phyloP scores from a whole-genome alignment of 2,329 filamentous ascomycete genomes.

The Nemania sp. region DNA sequence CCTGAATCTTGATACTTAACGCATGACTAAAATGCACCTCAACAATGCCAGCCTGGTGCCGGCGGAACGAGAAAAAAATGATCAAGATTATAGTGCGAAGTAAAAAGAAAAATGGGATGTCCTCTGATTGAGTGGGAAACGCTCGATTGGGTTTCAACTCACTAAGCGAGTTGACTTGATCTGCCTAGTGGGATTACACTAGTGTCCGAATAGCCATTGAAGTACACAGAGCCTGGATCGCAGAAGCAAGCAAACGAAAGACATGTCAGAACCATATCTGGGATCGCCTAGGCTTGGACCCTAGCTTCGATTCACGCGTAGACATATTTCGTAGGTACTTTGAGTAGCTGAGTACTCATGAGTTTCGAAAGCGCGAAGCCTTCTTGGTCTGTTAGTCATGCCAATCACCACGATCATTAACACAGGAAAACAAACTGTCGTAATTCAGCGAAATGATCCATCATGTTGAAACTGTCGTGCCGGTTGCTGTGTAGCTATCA shows the following conservation, averaged over 20 bases:
- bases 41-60: background rate
- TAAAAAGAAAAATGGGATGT: background rate
- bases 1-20: too few relatives aligned
- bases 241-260: constrained; percentile 31
- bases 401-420: background rate
- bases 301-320: background rate
- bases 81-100: background rate
- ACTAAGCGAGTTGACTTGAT: background rate
- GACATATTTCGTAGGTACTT: background rate
- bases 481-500: constrained; percentile 50
- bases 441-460: constrained; percentile 44
- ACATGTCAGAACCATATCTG: constrained; percentile 30
- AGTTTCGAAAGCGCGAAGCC: background rate
- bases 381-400: too few relatives aligned
- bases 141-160: background rate
- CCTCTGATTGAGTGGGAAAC: too few relatives aligned
- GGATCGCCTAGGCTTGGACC: constrained; percentile 4
- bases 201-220: background rate
- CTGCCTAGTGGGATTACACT: background rate
- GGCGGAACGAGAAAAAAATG: background rate
- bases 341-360: background rate
- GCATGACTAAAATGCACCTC: background rate
- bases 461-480: constrained; percentile 48
- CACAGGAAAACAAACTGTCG: constrained; percentile 4
- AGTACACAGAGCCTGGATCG: constrained; percentile 1